These are phyloP conservation scores for Gliomastix tumulicola DNA, from an alignment of 2,329 filamentous ascomycete genomes.

Conservation along the genomic window DNA sequence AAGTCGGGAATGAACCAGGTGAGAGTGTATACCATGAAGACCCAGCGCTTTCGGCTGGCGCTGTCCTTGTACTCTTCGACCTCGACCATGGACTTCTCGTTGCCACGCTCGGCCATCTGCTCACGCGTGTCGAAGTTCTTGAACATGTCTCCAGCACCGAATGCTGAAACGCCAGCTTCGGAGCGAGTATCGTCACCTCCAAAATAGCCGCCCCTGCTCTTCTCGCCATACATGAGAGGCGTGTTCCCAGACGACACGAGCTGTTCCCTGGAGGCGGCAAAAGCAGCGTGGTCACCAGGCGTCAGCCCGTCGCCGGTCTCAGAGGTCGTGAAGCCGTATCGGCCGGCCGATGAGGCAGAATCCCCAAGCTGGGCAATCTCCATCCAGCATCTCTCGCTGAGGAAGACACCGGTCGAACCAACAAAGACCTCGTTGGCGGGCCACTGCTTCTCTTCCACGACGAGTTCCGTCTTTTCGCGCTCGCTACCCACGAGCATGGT, in stretches of 20 bases:
- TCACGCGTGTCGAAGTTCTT: constrained; percentile 90
- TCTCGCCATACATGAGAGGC: constrained; percentile 64
- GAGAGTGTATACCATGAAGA: constrained; percentile 73
- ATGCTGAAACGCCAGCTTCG: constrained; percentile 85
- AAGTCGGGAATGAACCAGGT: constrained; percentile 90
- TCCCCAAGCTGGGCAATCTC: constrained; percentile 75
- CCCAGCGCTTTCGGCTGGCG: constrained; percentile 80
- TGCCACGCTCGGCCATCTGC: constrained; percentile 91
- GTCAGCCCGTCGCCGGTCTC: constrained; percentile 57
- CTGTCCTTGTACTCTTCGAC: constrained; percentile 79
- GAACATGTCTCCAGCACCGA: constrained; percentile 95
- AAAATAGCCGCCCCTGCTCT: constrained; percentile 73
- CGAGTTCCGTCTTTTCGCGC: constrained; percentile 80
- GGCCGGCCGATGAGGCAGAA: constrained; percentile 40
- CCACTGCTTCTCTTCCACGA: constrained; percentile 92
- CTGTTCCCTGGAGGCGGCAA: constrained; percentile 56
- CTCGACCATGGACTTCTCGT: constrained; percentile 83
- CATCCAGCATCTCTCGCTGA: constrained; percentile 94
- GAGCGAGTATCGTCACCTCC: constrained; percentile 79
- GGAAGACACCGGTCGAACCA: constrained; percentile 87
- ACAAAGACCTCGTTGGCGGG: constrained; percentile 84
- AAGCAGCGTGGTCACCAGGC: constrained; percentile 49
- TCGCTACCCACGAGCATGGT: constrained; percentile 86
- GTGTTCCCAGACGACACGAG: constrained; percentile 45
- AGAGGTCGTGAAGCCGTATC: constrained; percentile 27